Evolutionary conservation across 768 basidiomycete genomes (phyloP).

Genomic region (Leccinellum luteum): DNA sequence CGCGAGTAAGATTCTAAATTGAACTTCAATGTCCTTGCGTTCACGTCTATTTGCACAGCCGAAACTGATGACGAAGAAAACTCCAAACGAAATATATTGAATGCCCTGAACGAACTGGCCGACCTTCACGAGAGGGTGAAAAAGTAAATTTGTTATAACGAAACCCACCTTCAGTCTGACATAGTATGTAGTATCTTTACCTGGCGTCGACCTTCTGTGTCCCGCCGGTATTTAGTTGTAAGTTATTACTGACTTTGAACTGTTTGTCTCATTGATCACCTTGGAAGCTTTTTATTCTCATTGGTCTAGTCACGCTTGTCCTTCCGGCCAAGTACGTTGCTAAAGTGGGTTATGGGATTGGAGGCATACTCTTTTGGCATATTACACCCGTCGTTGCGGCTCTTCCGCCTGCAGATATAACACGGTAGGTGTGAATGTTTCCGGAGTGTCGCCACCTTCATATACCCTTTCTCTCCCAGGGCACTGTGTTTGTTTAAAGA

Average conservation of each 20-base stretch:
- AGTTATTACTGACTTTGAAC: constrained; percentile 9
- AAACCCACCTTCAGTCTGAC: constrained; percentile 2
- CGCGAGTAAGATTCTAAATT: neutral
- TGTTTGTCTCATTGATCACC: constrained; percentile 3
- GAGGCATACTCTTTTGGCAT: constrained; percentile 65
- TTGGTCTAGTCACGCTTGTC: constrained; percentile 39
- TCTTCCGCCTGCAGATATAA: constrained; percentile 44
- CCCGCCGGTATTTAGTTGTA: constrained; percentile 48
- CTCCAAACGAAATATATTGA: constrained; percentile 42
- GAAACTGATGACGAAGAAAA: constrained; percentile 34
- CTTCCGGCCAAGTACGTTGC: constrained; percentile 50
- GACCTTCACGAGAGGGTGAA: constrained; percentile 63
- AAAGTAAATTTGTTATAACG: constrained; percentile 46
- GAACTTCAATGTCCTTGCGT: neutral
- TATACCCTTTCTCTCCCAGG: constrained; percentile 28
- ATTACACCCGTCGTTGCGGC: constrained; percentile 52
- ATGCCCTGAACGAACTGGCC: constrained; percentile 45
- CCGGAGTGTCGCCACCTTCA: neutral
- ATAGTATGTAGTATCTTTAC: constrained; percentile 50
- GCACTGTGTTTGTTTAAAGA: constrained; percentile 47
- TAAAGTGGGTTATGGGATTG: constrained; percentile 44
- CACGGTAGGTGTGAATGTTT: constrained; percentile 37
- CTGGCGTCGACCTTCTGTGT: constrained; percentile 59
- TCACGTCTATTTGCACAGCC: neutral
- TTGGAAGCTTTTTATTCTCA: constrained; percentile 35